These are phyloP conservation scores for Ophiostoma tasmaniense DNA, from an alignment of 2,329 filamentous ascomycete genomes.

Conservation along the genomic window DNA sequence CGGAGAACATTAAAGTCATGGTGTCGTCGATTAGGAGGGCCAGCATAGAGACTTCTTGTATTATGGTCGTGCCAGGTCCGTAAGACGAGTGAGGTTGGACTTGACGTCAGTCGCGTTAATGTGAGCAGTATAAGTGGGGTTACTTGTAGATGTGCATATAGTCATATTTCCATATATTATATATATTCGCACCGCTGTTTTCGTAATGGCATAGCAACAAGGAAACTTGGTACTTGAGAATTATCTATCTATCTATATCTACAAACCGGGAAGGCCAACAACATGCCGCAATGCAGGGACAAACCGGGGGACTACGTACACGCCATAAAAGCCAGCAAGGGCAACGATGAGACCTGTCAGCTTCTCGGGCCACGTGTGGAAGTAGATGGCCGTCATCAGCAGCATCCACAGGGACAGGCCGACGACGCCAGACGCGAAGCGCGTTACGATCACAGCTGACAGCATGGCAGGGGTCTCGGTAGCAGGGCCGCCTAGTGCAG, in stretches of 20 bases:
- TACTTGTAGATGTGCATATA: neutral
- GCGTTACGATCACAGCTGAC: slow-evolving; percentile 17
- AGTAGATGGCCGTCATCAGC: slow-evolving; percentile 96
- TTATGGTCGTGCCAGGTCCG: neutral
- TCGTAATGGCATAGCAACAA: neutral
- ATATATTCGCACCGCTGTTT: neutral
- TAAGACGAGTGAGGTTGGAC: neutral
- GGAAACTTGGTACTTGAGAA: neutral
- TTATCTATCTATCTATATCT: slow-evolving; percentile 14
- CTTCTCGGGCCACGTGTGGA: slow-evolving; percentile 98
- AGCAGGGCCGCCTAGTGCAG: slow-evolving; percentile 25
- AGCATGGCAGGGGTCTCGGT: neutral
- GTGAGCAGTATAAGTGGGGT: neutral
- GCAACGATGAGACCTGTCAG: slow-evolving; percentile 47
- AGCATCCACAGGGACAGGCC: slow-evolving; percentile 87
- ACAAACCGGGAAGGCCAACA: slow-evolving; percentile 46
- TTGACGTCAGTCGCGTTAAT: neutral
- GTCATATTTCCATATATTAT: neutral
- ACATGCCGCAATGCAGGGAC: slow-evolving; percentile 38
- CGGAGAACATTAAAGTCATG: slow-evolving; percentile 24
- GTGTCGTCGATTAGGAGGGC: neutral
- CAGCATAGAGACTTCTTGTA: neutral
- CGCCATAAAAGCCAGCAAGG: slow-evolving; percentile 36
- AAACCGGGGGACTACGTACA: slow-evolving; percentile 46
- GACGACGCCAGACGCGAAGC: slow-evolving; percentile 54